phyloP scores from a whole-genome alignment of 148 eudicot genomes.

The Rhododendron griersonianum region DNA sequence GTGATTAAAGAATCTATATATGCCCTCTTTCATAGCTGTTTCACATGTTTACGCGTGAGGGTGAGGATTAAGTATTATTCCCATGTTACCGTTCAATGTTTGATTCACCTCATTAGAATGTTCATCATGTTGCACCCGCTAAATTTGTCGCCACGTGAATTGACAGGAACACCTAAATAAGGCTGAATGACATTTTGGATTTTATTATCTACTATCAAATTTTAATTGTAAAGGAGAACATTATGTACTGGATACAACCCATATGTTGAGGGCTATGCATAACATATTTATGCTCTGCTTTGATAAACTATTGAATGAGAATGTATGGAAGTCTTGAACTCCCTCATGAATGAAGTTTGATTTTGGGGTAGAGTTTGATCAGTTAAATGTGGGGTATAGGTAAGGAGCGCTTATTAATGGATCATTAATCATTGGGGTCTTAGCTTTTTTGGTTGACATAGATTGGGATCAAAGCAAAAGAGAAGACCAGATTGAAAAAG shows the following conservation, averaged over 20 bases:
- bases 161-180: not conserved
- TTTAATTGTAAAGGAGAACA: not conserved
- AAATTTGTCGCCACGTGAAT: not conserved
- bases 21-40: accelerated
- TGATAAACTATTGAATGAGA: not conserved
- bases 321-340: not conserved
- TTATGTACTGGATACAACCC: not conserved
- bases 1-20: too few relatives aligned
- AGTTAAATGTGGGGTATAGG: not conserved
- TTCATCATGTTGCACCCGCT: not conserved
- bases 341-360: not conserved
- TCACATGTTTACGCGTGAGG: not conserved
- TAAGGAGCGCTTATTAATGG: not conserved
- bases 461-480: slow-evolving; percentile 3
- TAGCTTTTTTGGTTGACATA: not conserved
- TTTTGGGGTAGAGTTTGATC: not conserved
- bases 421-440: not conserved
- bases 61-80: not conserved
- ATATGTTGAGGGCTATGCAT: not conserved
- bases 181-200: not conserved
- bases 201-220: not conserved
- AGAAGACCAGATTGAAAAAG: not conserved
- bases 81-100: not conserved
- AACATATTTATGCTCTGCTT: not conserved
- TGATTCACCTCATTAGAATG: not conserved